Conservation (phyloP, 1,139 yeast species). For the Pneumocystis wakefieldiae region DNA sequence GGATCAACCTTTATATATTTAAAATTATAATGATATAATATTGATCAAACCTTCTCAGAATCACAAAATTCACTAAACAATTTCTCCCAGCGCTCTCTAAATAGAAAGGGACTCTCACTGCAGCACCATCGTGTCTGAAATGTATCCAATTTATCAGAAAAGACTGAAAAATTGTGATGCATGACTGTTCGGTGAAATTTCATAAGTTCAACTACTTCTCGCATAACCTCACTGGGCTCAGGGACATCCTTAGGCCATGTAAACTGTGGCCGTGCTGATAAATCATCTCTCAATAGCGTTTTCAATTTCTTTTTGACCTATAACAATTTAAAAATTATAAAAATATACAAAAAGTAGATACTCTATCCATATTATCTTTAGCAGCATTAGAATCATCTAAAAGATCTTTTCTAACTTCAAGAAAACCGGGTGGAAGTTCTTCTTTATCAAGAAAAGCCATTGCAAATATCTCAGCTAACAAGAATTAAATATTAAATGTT, state of each 20-base stretch:
- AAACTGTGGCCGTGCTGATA: conserved; percentile 96
- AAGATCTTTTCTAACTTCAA: conserved; percentile 74
- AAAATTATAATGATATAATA: neutral
- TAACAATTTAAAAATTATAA: neutral
- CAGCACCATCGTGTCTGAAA: conserved; percentile 90
- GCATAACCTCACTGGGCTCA: conserved; percentile 84
- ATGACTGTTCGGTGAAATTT: conserved; percentile 74
- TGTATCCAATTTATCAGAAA: conserved; percentile 42
- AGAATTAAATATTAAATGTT: conserved; percentile 26
- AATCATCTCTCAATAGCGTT: conserved; percentile 85
- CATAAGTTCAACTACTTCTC: conserved; percentile 90
- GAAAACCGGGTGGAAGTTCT: conserved; percentile 60
- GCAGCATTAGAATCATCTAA: conserved; percentile 97
- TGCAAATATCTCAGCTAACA: conserved; percentile 82
- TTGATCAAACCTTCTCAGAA: conserved; percentile 59
- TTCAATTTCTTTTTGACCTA: conserved; percentile 82
- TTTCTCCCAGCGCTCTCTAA: conserved; percentile 95
- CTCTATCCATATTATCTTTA: conserved; percentile 86
- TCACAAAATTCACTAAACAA: conserved; percentile 80
- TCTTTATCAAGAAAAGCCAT: conserved; percentile 63
- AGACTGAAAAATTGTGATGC: conserved; percentile 54
- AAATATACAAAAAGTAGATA: neutral
- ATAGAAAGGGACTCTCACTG: conserved; percentile 80
- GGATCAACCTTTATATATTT: conserved; percentile 40
- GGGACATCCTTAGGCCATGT: conserved; percentile 99